A percentile compares a stretch with the other conserved stretches of the same genome.
Conservation (phyloP, 2,329 filamentous ascomycete genomes). For the Botrytis aclada region DNA sequence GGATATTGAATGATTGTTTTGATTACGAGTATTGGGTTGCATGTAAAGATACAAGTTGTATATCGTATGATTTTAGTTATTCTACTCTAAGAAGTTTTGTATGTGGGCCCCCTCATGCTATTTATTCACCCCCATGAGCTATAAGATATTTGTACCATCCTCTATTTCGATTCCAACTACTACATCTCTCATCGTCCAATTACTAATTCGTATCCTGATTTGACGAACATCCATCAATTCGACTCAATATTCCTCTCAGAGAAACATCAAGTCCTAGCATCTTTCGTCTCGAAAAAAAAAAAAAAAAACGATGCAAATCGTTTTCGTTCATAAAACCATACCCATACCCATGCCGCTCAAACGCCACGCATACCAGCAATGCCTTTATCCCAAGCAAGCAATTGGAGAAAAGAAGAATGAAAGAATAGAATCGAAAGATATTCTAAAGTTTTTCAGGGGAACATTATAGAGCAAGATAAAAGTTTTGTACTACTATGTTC, state of each 20-base stretch:
- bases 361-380: constrained; percentile 12
- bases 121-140: not conserved
- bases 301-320: not conserved
- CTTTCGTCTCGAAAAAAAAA: not conserved
- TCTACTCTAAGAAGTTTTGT: constrained; percentile 5
- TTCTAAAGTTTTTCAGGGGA: not conserved
- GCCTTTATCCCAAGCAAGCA: not conserved
- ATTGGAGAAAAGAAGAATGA: not conserved
- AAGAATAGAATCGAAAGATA: not conserved
- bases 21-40: not conserved
- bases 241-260: not conserved
- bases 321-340: not conserved
- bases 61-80: not conserved
- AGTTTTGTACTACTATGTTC: not conserved
- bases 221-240: not conserved
- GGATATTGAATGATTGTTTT: not conserved
- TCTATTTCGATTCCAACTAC: not conserved
- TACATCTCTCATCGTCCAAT: not conserved
- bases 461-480: not conserved
- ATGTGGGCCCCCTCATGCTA: not conserved
- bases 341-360: not conserved
- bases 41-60: not conserved
- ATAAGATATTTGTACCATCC: not conserved
- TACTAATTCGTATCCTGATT: not conserved
- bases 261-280: not conserved